Conservation (phyloP, 345 rosid genomes). For the Punica granatum region DNA sequence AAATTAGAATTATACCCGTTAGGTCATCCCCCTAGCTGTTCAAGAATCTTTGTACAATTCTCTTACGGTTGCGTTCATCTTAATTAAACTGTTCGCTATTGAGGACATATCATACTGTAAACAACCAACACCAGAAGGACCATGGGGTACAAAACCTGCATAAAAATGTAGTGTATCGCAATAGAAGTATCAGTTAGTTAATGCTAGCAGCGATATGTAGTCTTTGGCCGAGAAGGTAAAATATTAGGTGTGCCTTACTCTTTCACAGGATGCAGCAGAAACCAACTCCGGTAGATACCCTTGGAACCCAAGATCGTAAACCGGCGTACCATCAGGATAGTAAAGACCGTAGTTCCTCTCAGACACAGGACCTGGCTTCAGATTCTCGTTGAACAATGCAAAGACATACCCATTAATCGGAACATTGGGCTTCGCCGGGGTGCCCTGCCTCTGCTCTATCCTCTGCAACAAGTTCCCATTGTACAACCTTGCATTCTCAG, state of each 20-base stretch:
- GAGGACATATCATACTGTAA: background rate
- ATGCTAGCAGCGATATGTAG: background rate
- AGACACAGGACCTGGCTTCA: conserved; percentile 78
- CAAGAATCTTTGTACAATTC: background rate
- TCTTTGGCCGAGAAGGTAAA: background rate
- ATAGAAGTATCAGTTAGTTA: background rate
- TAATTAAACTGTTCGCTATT: background rate
- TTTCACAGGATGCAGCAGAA: conserved; percentile 27
- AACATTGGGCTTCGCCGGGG: conserved; percentile 73
- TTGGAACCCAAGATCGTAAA: conserved; percentile 62
- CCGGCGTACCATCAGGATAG: conserved; percentile 78
- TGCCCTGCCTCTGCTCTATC: conserved; percentile 46
- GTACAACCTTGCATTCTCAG: conserved; percentile 66
- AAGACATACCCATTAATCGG: conserved; percentile 65
- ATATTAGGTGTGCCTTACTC: conserved; percentile 27
- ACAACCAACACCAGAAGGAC: background rate
- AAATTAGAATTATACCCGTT: background rate
- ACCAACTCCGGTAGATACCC: conserved; percentile 55
- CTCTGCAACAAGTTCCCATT: conserved; percentile 56
- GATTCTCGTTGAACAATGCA: conserved; percentile 85
- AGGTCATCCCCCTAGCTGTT: background rate
- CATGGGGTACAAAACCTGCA: background rate
- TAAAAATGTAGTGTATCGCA: background rate
- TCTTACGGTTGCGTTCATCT: background rate
- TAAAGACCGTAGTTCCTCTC: conserved; percentile 90